phyloP scores from a whole-genome alignment of 495 filamentous ascomycete genomes.

The Cairneyella variabilis region DNA sequence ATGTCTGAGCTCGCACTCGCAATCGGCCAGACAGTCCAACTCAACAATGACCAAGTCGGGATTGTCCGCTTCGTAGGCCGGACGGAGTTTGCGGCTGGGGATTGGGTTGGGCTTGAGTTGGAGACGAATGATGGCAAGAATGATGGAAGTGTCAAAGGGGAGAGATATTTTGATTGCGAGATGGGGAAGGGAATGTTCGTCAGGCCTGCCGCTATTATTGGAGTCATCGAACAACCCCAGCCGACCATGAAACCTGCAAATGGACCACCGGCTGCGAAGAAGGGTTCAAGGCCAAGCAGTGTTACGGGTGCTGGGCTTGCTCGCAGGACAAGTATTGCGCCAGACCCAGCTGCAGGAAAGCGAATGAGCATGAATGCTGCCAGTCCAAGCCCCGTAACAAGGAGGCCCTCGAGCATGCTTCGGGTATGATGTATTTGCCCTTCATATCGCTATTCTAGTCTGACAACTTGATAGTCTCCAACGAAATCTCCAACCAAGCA shows the following conservation, averaged over 20 bases:
- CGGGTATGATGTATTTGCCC: no score
- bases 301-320: slow-evolving; percentile 27
- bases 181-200: slow-evolving; percentile 87
- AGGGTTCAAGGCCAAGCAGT: slow-evolving; percentile 36
- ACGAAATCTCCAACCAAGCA: slow-evolving; percentile 81
- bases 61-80: slow-evolving; percentile 77
- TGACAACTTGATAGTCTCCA: slow-evolving; percentile 53
- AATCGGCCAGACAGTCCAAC: slow-evolving; percentile 59
- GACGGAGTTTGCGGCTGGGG: slow-evolving; percentile 73
- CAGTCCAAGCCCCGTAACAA: slow-evolving; percentile 60
- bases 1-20: slow-evolving; percentile 36
- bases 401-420: slow-evolving; percentile 49
- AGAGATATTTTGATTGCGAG: slow-evolving; percentile 85
- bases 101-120: slow-evolving; percentile 90
- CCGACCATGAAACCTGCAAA: slow-evolving; percentile 37
- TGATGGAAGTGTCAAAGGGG: slow-evolving; percentile 84
- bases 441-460: no score
- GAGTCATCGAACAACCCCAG: slow-evolving; percentile 50
- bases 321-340: slow-evolving; percentile 31
- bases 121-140: slow-evolving; percentile 86
- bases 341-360: slow-evolving; percentile 50
- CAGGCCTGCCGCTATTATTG: slow-evolving; percentile 52
- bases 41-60: slow-evolving; percentile 71
- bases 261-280: slow-evolving; percentile 30
- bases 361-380: slow-evolving; percentile 64